These are phyloP conservation scores for Boletales sp. DNA, from an alignment of 768 basidiomycete genomes.

Conservation along the genomic window DNA sequence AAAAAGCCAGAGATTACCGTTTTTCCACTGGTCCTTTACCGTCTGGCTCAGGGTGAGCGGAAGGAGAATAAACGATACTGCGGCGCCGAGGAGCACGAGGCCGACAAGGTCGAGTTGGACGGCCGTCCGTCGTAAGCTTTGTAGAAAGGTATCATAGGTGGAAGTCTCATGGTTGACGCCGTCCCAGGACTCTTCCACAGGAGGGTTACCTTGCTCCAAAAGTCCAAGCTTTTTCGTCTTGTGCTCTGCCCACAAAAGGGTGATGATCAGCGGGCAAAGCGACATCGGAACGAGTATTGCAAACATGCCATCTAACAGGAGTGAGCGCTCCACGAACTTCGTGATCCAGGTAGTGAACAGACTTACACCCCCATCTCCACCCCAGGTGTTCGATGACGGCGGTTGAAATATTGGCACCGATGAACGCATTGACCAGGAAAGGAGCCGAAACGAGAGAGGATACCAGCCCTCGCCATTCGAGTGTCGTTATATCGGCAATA, in stretches of 20 bases:
- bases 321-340: not conserved
- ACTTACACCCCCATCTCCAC: constrained; percentile 72
- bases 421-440: constrained; percentile 60
- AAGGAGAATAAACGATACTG: constrained; percentile 49
- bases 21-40: constrained; percentile 32
- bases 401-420: constrained; percentile 61
- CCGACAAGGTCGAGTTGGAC: constrained; percentile 48
- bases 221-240: constrained; percentile 41
- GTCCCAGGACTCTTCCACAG: not conserved
- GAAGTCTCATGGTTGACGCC: too few species aligned
- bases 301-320: constrained; percentile 49
- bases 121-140: constrained; percentile 17
- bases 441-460: constrained; percentile 44
- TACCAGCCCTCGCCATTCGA: constrained; percentile 54
- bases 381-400: constrained; percentile 40
- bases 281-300: constrained; percentile 51
- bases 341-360: not conserved
- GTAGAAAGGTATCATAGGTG: not conserved
- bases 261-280: constrained; percentile 49
- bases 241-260: constrained; percentile 52
- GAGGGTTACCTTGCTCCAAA: constrained; percentile 8
- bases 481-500: constrained; percentile 58
- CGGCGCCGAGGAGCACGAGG: constrained; percentile 46
- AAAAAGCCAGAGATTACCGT: constrained; percentile 29
- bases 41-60: constrained; percentile 48